These are phyloP conservation scores for Astrephomene gubernaculifera DNA, from an alignment of 139 green algal genomes.

Conservation along the genomic window DNA sequence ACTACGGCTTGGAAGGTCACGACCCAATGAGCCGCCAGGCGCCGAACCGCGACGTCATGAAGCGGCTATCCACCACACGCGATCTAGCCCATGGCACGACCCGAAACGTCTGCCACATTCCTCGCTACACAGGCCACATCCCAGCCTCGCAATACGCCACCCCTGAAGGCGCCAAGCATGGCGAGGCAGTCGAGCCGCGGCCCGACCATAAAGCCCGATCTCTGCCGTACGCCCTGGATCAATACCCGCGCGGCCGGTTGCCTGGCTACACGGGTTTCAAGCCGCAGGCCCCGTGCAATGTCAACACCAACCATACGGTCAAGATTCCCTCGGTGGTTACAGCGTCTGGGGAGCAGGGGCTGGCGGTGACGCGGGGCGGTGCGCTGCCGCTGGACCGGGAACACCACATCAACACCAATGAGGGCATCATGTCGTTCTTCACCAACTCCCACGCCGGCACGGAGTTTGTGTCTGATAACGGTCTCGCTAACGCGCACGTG, in stretches of 20 bases:
- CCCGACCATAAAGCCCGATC: constrained; percentile 54
- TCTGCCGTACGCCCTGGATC: constrained; percentile 64
- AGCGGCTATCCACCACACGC: constrained; percentile 44
- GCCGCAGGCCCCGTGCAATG: constrained; percentile 47
- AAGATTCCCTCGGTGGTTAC: constrained; percentile 58
- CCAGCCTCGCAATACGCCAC: constrained; percentile 48
- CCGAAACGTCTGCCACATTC: constrained; percentile 57
- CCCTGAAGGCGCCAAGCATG: constrained; percentile 13
- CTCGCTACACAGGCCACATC: constrained; percentile 73
- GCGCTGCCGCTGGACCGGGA: constrained; percentile 34
- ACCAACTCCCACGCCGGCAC: constrained; percentile 30
- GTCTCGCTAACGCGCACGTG: constrained; percentile 50
- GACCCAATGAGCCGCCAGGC: constrained; percentile 59
- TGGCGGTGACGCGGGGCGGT: constrained; percentile 25
- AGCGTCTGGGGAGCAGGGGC: constrained; percentile 55
- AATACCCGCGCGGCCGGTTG: constrained; percentile 62
- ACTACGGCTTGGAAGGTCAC: constrained; percentile 52
- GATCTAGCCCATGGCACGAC: constrained; percentile 71
- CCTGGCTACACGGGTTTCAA: constrained; percentile 68
- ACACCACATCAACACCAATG: constrained; percentile 64
- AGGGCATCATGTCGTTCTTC: constrained; percentile 75
- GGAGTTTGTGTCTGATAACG: constrained; percentile 58
- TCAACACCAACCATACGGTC: constrained; percentile 24
- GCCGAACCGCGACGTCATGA: constrained; percentile 46
- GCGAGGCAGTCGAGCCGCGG: constrained; percentile 48